Conservation (phyloP, 2,329 filamentous ascomycete genomes). For the Microsporum audouinii region DNA sequence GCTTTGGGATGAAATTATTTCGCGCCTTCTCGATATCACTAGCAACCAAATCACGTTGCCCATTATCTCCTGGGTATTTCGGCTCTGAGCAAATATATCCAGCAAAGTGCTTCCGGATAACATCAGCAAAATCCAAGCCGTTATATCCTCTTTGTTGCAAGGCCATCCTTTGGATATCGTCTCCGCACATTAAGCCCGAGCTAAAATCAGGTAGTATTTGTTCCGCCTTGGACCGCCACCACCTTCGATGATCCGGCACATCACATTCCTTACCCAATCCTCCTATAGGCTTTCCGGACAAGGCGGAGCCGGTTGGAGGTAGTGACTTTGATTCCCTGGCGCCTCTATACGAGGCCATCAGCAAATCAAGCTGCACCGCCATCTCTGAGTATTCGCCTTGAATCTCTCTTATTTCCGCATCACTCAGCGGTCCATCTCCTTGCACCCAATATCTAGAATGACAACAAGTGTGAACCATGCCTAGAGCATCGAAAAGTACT, state of each 20-base stretch:
- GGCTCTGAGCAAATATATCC: neutral
- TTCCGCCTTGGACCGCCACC: neutral
- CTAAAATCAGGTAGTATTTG: neutral
- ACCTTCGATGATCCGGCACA: neutral
- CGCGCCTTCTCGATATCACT: too few species aligned
- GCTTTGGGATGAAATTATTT: too few species aligned
- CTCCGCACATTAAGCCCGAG: neutral
- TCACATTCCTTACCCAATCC: neutral
- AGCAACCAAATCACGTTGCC: too few species aligned
- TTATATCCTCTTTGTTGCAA: neutral
- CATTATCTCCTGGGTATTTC: too few species aligned
- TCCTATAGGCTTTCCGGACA: neutral
- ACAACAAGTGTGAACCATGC: neutral
- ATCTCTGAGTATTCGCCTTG: neutral
- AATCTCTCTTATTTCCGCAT: neutral
- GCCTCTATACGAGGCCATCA: neutral
- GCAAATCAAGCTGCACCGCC: neutral
- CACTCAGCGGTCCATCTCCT: neutral
- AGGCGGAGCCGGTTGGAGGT: neutral
- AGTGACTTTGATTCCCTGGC: neutral
- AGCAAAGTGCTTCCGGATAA: neutral
- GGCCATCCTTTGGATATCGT: neutral
- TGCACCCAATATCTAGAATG: neutral
- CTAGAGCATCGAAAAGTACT: neutral
- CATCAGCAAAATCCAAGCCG: neutral